These are phyloP conservation scores for Phytophthora chlamydospora DNA, from an alignment of 352 stramenopile genomes.

Conservation along the genomic window DNA sequence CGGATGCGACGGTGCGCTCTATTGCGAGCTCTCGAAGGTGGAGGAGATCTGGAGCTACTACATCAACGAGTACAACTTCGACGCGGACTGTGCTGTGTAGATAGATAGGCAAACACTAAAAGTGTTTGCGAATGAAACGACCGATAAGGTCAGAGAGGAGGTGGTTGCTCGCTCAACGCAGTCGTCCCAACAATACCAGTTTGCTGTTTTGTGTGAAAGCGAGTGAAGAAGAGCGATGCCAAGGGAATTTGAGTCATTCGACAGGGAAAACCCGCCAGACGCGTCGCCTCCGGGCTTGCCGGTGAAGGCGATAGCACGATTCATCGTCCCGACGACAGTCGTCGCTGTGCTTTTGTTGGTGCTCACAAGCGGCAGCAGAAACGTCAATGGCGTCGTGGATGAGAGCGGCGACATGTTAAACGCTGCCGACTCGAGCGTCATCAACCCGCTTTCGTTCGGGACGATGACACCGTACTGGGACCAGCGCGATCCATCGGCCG, in stretches of 20 bases:
- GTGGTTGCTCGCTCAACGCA: not conserved
- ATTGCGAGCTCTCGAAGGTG: slow-evolving; percentile 54
- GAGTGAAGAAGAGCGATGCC: slow-evolving; percentile 9
- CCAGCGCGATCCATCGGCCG: slow-evolving; percentile 35
- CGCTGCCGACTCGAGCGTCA: slow-evolving; percentile 10
- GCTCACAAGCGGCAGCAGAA: slow-evolving; percentile 18
- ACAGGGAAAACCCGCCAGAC: slow-evolving; percentile 8
- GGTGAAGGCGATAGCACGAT: slow-evolving; percentile 15
- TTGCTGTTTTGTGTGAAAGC: slow-evolving; percentile 1
- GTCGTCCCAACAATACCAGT: not conserved
- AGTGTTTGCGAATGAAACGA: slow-evolving; percentile 14
- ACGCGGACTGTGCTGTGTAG: slow-evolving; percentile 38
- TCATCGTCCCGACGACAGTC: slow-evolving; percentile 16
- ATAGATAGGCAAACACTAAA: slow-evolving; percentile 17
- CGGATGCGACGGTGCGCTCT: slow-evolving; percentile 49
- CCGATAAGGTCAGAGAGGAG: slow-evolving; percentile 16
- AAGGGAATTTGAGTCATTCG: slow-evolving; percentile 26
- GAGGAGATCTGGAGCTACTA: slow-evolving; percentile 62
- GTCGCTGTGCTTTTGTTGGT: slow-evolving; percentile 20
- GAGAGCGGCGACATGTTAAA: slow-evolving; percentile 16
- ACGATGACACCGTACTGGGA: slow-evolving; percentile 69
- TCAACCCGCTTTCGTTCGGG: slow-evolving; percentile 41
- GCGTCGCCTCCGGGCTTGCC: slow-evolving; percentile 7
- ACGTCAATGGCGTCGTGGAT: slow-evolving; percentile 6
- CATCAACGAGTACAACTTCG: slow-evolving; percentile 52